Base-by-base conservation (phyloP, 371 early-diverging fungal genomes). In the Zychaea mexicana region DNA sequence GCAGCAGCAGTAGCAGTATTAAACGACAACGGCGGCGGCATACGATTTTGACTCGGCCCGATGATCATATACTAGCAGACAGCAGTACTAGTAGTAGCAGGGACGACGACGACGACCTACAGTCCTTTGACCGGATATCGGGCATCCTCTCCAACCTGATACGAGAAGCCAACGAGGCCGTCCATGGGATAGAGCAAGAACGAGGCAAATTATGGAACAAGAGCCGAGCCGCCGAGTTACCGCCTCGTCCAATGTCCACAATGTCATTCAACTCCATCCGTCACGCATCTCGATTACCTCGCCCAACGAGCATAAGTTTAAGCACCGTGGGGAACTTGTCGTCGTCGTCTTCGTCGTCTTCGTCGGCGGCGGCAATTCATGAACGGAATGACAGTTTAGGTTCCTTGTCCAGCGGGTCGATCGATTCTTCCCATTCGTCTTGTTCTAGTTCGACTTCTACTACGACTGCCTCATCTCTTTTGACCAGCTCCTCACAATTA, bases 111-210 rank as follows among this genome's bases (percentile, higher is more conserved):
- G 57, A 49, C 52, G 64, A 72, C 9, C 64, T 65, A 38, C 64
- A 72, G 10, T 59, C 77, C 17, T 67, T 81, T 31, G 78, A 81
- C 47, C 71, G 82, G 22, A 81, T 81, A 57, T 78, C 78, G 19
- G 73, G 65, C 52, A 78, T 81, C 1, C 49, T 81, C 7, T 58
- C 73, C 21, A 77, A 69, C 59, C 56, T 81, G 31, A 78, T 81
- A 52, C 76, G 74, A 57, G 82, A 81, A 67, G 82, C 82, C 17
- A 81, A 78, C 33, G 72, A 78, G n/a, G 82, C 82, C 12, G 82
- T 81, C 0, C 36, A 78, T 42, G 73, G 69, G 12, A 68, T 73
- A 6, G 76, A 77, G 39, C 59, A 72, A 38, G 79, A 65, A 70
- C 62, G 39, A 64, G 73, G 39, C 12, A 28, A 30, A 15, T 19